A percentile compares a stretch with the other conserved stretches of the same genome.
Evolutionary conservation across 169 alveolate genomes (phyloP).

Genomic region (Plasmodium adleri): DNA sequence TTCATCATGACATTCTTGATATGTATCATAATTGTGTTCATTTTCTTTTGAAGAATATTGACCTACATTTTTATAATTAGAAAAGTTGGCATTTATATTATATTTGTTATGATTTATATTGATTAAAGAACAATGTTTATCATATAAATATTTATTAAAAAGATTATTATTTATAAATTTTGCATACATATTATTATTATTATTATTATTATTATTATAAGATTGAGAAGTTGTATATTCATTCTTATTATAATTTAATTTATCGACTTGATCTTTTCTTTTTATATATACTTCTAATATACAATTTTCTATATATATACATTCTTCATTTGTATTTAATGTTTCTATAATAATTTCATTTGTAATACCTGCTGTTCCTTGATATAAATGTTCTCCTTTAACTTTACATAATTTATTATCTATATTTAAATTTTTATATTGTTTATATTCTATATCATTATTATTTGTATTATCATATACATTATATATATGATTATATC

Average conservation of each 20-base stretch:
- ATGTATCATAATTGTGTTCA: too few species aligned
- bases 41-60: neutral
- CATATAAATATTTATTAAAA: constrained; percentile 15
- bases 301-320: constrained; percentile 35
- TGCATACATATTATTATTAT: constrained; percentile 22
- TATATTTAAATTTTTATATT: constrained; percentile 15
- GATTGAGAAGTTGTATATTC: too few species aligned
- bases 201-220: too few species aligned
- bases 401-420: constrained; percentile 32
- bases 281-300: constrained; percentile 62
- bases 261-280: constrained; percentile 48
- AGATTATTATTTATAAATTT: constrained; percentile 31
- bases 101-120: constrained; percentile 36
- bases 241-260: constrained; percentile 34
- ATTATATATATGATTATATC: neutral
- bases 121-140: constrained; percentile 41
- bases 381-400: constrained; percentile 44
- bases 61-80: constrained; percentile 60
- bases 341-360: constrained; percentile 51
- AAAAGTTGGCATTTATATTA: constrained; percentile 58
- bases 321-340: constrained; percentile 56
- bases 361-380: constrained; percentile 58
- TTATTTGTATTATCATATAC: neutral
- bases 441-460: constrained; percentile 47
- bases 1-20: too few species aligned